These are phyloP conservation scores for Ophiosphaerella herpotricha DNA, from an alignment of 2,329 filamentous ascomycete genomes.

Conservation along the genomic window DNA sequence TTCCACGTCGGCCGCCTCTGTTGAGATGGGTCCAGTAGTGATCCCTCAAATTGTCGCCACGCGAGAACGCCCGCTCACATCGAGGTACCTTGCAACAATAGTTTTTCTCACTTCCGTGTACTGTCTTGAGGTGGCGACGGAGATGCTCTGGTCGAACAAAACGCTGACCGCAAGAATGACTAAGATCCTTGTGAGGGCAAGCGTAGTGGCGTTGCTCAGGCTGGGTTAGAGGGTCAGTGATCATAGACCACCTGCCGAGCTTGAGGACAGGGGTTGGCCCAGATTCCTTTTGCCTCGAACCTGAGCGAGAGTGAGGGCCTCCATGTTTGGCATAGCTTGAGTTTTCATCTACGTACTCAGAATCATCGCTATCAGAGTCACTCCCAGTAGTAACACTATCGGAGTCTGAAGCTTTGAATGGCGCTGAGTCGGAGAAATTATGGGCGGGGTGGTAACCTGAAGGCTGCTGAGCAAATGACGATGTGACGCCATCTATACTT, in stretches of 20 bases:
- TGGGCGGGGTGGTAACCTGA: background rate
- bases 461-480: background rate
- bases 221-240: constrained; percentile 1
- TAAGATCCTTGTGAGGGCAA: constrained; percentile 3
- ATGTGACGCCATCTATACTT: background rate
- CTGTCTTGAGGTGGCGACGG: constrained; percentile 26
- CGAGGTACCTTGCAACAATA: constrained; percentile 17
- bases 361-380: constrained; percentile 1
- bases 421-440: background rate
- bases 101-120: constrained; percentile 10
- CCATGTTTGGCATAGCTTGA: constrained; percentile 1
- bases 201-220: constrained; percentile 11
- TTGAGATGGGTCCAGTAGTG: constrained; percentile 34
- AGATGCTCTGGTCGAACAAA: constrained; percentile 29
- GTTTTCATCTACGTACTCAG: background rate
- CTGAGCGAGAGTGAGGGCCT: background rate
- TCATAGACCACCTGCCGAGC: constrained; percentile 16
- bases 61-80: constrained; percentile 18
- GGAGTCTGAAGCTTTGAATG: background rate
- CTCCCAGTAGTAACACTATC: background rate
- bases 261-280: constrained; percentile 10
- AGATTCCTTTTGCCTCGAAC: background rate
- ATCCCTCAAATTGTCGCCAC: constrained; percentile 29
- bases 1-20: constrained; percentile 19
- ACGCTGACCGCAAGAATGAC: constrained; percentile 3